A percentile compares a stretch with the other conserved stretches of the same genome.
Conservation (phyloP, 805 yeast species). For the Cyberlindnera suaveolens region DNA sequence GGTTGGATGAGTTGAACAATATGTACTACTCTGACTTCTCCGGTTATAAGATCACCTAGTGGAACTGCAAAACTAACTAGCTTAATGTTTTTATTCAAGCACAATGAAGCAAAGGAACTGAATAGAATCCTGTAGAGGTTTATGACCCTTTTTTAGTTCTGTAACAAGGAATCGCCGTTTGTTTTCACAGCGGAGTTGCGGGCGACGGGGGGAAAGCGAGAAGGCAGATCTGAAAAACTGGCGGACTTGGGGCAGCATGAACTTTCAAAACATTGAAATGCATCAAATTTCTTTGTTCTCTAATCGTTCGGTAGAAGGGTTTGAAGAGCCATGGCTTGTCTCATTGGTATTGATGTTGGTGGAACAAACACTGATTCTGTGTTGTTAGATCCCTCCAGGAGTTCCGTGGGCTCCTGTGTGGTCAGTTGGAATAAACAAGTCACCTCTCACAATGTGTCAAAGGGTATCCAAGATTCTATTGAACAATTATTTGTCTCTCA, state of each 20-base stretch:
- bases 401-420: slow-evolving; percentile 25
- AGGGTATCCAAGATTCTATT: slow-evolving; percentile 36
- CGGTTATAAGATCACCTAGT: slow-evolving; percentile 16
- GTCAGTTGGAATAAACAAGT: slow-evolving; percentile 36
- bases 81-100: neutral
- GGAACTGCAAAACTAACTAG: neutral
- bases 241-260: too few species aligned
- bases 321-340: slow-evolving; percentile 3
- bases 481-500: slow-evolving; percentile 24
- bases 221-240: too few species aligned
- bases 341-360: slow-evolving; percentile 46
- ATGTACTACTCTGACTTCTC: slow-evolving; percentile 24
- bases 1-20: slow-evolving; percentile 21
- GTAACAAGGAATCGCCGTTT: too few species aligned
- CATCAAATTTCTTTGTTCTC: too few species aligned
- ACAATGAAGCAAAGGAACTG: too few species aligned
- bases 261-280: too few species aligned
- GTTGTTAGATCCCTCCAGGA: slow-evolving; percentile 31
- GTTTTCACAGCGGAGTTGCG: too few species aligned
- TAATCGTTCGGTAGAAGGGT: neutral
- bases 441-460: slow-evolving; percentile 39
- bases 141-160: too few species aligned
- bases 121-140: too few species aligned
- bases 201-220: too few species aligned
- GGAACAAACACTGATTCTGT: slow-evolving; percentile 48